Percentiles rank a stretch among this genome's conserved stretches.
These are phyloP conservation scores for Claviceps sp. DNA, from an alignment of 2,329 filamentous ascomycete species.

Conservation along the genomic window DNA sequence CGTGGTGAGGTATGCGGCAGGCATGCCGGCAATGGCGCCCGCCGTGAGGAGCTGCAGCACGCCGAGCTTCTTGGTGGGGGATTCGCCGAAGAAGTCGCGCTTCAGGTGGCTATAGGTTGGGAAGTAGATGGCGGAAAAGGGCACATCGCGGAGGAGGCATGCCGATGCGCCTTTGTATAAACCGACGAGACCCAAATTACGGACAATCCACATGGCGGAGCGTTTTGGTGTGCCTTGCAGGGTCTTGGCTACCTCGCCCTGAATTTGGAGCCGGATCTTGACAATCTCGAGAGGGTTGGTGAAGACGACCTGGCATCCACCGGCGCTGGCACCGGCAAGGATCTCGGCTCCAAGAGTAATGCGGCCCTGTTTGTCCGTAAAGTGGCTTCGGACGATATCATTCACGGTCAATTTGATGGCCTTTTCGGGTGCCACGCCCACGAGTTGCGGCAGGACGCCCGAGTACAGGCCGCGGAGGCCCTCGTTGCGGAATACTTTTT, in stretches of 20 bases:
- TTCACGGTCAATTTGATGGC: slow-evolving; percentile 99
- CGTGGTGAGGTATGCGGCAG: slow-evolving; percentile 86
- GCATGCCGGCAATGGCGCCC: slow-evolving; percentile 89
- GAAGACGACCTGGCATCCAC: slow-evolving; percentile 95
- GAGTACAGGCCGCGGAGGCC: slow-evolving; percentile 84
- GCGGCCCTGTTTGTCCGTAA: slow-evolving; percentile 62
- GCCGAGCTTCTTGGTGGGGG: slow-evolving; percentile 72
- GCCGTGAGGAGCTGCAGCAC: slow-evolving; percentile 84
- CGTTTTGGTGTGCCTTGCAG: slow-evolving; percentile 72
- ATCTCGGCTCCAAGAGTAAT: slow-evolving; percentile 65
- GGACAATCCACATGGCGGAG: slow-evolving; percentile 95
- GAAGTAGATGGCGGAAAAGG: slow-evolving; percentile 98
- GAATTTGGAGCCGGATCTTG: slow-evolving; percentile 95
- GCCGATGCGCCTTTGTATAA: slow-evolving; percentile 95
- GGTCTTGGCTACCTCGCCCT: slow-evolving; percentile 86
- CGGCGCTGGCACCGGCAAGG: slow-evolving; percentile 76
- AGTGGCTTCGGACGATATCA: slow-evolving; percentile 68
- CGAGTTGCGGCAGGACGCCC: slow-evolving; percentile 84
- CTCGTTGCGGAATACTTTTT: slow-evolving; percentile 87
- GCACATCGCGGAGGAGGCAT: slow-evolving; percentile 88
- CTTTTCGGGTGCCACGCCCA: slow-evolving; percentile 98
- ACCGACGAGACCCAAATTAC: slow-evolving; percentile 84
- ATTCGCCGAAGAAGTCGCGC: slow-evolving; percentile 85
- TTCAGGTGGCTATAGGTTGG: slow-evolving; percentile 92
- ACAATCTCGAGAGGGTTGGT: slow-evolving; percentile 98